These are phyloP conservation scores for Pugionium cornutum DNA, from an alignment of 345 rosid species.

Conservation along the genomic window DNA sequence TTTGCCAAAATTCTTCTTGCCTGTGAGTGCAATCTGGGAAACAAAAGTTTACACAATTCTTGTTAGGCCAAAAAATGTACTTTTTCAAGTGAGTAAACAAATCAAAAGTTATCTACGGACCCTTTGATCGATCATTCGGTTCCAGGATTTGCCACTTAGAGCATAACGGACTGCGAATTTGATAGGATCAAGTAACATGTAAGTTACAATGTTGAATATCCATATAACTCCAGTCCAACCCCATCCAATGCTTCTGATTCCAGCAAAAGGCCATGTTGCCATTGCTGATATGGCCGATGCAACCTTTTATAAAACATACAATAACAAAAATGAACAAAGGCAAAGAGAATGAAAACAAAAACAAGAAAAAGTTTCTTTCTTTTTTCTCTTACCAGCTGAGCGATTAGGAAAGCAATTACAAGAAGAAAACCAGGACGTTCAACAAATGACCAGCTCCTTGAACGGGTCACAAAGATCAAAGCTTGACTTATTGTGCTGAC, in stretches of 20 bases:
- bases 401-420: conserved; percentile 63
- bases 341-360: no score
- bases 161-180: conserved; percentile 74
- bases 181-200: conserved; percentile 81
- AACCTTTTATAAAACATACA: conserved; percentile 43
- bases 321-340: not conserved
- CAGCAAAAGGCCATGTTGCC: conserved; percentile 63
- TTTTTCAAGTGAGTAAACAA: not conserved
- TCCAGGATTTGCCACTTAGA: conserved; percentile 77
- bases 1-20: conserved; percentile 47
- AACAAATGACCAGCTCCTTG: conserved; percentile 58
- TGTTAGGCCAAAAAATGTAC: not conserved
- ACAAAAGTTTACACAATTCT: conserved; percentile 5
- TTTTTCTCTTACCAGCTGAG: conserved; percentile 48
- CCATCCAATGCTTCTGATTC: conserved; percentile 72
- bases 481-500: conserved; percentile 81
- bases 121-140: conserved; percentile 60
- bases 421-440: conserved; percentile 72
- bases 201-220: conserved; percentile 66
- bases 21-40: conserved; percentile 45
- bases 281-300: conserved; percentile 66
- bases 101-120: conserved; percentile 39
- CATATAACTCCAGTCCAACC: conserved; percentile 75
- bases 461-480: conserved; percentile 67
- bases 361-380: no score